Percentiles rank a stretch among this genome's conserved stretches.
phyloP scores from a whole-genome alignment of 257 asterid species.

The Solanum commersonii region DNA sequence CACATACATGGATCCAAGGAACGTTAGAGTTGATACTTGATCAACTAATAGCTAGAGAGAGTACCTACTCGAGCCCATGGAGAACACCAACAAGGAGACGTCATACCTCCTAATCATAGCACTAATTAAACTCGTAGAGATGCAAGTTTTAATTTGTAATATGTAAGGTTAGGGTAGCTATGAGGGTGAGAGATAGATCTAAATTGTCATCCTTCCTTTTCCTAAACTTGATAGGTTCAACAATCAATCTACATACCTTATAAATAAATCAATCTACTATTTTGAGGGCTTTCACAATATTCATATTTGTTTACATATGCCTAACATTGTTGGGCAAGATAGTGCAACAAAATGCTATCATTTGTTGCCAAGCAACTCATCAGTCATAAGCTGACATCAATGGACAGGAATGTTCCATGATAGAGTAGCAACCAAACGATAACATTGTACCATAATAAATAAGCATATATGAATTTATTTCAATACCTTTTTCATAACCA shows the following conservation, averaged over 20 bases:
- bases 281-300: not conserved
- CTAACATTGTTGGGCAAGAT: too few relatives aligned
- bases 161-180: not conserved
- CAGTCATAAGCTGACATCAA: too few relatives aligned
- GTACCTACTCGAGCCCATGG: too few relatives aligned
- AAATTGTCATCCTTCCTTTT: slow-evolving; percentile 11
- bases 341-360: too few relatives aligned
- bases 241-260: not conserved
- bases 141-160: not conserved
- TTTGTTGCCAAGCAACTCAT: too few relatives aligned
- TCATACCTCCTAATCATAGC: not conserved
- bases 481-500: too few relatives aligned
- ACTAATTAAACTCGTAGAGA: not conserved
- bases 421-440: too few relatives aligned
- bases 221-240: not conserved
- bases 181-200: slow-evolving; percentile 6
- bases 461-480: too few relatives aligned
- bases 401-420: too few relatives aligned
- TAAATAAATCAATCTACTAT: not conserved
- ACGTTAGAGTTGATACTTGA: not conserved
- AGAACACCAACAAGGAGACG: too few relatives aligned
- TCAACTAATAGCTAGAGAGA: not conserved
- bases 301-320: not conserved
- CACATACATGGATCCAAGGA: not conserved
- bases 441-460: too few relatives aligned